Evolutionary conservation across 1,284 basidiomycete genomes (phyloP), one percentile per base, ranked within the genome.

Genomic region (Leucoagaricus sp.): DNA sequence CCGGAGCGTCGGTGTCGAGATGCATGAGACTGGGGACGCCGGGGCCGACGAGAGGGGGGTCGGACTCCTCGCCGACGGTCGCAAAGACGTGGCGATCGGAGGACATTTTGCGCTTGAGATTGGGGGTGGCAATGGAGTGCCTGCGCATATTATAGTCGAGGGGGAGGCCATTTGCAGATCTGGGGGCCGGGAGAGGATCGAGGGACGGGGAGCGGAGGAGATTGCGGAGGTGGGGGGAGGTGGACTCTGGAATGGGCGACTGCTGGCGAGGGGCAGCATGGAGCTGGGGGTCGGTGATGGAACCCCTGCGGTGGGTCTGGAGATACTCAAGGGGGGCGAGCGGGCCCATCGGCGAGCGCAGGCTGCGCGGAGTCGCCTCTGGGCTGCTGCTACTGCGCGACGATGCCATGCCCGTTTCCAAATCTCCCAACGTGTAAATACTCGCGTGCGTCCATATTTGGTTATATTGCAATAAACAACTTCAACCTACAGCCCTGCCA

Each of bases 31-130:
- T 84, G 17, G 83, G 80, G 47, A 86, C 72, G 36, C 87, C 87
- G 58, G 85, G 84, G n/a, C 88, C 88, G 41, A 81, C 76, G 55
- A 89, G 75, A 59, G 83, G 83, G n/a, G 83, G 73, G 66, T 89
- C 87, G 54, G 79, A 72, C 60, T 88, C 87, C 62, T 85, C 83
- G 50, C 77, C 76, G 34, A 81, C 73, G 28, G 81, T 69, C 12
- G 76, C 67, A 61, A 80, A 73, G 31, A 71, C 69, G 57, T 74
- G 73, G 60, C 84, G 79, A 76, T 91, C 89, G 61, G 76, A 75
- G 38, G 89, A 89, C 76, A 91, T 86, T 74, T 93, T 93, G 63
- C 90, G 82, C 71, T 93, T 93, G 57, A 81, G 84, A 58, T 89
- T 83, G 74, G 49, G 73, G 69, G 55, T 77, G 72, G 85, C 82